A percentile compares a stretch with the other conserved stretches of the same genome.
Evolutionary conservation across 140 eudicot genomes (phyloP).

Genomic region (Bidens hawaiensis): DNA sequence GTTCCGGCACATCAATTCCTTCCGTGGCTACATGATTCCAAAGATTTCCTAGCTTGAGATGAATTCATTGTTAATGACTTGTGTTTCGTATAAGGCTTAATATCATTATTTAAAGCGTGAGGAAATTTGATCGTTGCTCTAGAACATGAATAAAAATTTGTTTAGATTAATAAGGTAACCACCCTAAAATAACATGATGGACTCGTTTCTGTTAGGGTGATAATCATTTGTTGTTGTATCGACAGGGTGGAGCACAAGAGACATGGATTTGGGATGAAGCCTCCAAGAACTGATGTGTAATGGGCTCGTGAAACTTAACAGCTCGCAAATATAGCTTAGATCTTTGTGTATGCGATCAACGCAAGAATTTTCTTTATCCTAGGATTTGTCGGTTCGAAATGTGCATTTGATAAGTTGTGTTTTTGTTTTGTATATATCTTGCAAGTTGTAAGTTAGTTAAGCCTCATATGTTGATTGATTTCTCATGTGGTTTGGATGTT

Average conservation of each 20-base stretch:
- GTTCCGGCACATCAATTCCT: too few relatives aligned
- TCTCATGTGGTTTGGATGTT: constrained; percentile 4
- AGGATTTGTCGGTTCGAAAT: constrained; percentile 2
- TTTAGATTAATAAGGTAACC: too few relatives aligned
- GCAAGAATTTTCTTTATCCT: neutral
- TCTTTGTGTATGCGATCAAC: constrained; percentile 13
- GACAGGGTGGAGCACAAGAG: constrained; percentile 80
- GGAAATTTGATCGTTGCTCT: too few relatives aligned
- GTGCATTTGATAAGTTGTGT: constrained; percentile 4
- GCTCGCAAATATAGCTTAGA: constrained; percentile 12
- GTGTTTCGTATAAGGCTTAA: too few relatives aligned
- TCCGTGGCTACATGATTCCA: too few relatives aligned
- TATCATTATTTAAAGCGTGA: too few relatives aligned
- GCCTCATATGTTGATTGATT: neutral
- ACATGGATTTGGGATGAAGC: constrained; percentile 93
- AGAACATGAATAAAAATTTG: too few relatives aligned
- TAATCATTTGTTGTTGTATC: neutral
- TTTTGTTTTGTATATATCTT: constrained; percentile 8
- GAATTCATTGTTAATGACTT: too few relatives aligned
- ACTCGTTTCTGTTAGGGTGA: neutral
- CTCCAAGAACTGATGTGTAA: constrained; percentile 40
- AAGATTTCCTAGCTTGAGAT: too few relatives aligned
- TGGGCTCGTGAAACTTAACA: constrained; percentile 2
- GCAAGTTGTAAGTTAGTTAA: neutral
- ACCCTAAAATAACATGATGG: too few relatives aligned